Conservation (phyloP, 441 rosid species). For the Aquilaria agallochum region DNA sequence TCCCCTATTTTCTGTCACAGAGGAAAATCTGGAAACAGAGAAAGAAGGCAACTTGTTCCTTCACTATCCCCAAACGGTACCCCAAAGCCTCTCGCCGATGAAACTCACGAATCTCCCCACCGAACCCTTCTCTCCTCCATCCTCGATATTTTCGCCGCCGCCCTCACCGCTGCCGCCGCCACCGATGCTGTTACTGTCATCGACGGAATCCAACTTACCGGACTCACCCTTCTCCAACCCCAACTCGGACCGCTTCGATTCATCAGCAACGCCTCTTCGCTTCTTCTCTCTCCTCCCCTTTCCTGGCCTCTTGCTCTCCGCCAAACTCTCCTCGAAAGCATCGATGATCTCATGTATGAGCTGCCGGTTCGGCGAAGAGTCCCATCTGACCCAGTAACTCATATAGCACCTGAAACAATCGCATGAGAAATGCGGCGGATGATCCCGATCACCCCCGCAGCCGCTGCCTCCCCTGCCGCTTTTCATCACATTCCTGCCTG, state of each 20-base stretch:
- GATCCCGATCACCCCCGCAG: conserved; percentile 17
- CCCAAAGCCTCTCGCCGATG: conserved; percentile 60
- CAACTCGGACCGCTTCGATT: conserved; percentile 14
- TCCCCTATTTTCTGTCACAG: conserved; percentile 1
- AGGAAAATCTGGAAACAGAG: too few species aligned
- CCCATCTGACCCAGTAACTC: conserved; percentile 74
- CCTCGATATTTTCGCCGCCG: conserved; percentile 16
- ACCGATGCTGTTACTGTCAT: conserved; percentile 5
- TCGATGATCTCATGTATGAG: conserved; percentile 70
- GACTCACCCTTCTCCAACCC: conserved; percentile 13
- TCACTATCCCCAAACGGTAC: conserved; percentile 45
- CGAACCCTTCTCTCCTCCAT: conserved; percentile 30
- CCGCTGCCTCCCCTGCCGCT: neutral
- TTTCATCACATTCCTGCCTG: conserved; percentile 7
- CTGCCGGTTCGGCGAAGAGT: conserved; percentile 51
- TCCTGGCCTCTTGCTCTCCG: conserved; percentile 20
- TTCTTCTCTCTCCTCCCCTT: conserved; percentile 28
- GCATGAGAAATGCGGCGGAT: conserved; percentile 49
- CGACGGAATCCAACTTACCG: conserved; percentile 7
- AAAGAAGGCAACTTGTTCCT: neutral
- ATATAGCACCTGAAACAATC: conserved; percentile 65
- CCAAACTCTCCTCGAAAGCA: conserved; percentile 46
- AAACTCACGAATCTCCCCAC: conserved; percentile 42
- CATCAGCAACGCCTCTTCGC: neutral
- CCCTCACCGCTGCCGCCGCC: conserved; percentile 1